Percentiles rank a stretch among this genome's conserved stretches.
Conservation (phyloP, 2,329 filamentous ascomycete species). For the Tolypocladium sp. region DNA sequence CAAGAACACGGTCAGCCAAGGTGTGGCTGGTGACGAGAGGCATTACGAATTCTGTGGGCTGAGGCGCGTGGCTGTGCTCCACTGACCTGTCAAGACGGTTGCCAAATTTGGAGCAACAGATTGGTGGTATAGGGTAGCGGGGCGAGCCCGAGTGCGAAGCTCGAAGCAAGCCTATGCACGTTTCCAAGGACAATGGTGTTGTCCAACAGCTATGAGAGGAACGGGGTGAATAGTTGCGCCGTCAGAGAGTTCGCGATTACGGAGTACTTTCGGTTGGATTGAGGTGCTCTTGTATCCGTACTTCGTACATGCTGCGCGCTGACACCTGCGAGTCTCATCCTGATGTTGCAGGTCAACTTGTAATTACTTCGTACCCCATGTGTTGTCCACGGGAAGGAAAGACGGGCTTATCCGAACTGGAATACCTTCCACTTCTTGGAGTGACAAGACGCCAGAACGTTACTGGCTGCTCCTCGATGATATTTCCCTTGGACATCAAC, state of each 20-base stretch:
- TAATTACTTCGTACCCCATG: not conserved
- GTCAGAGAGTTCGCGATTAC: not conserved
- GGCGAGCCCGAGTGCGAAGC: not conserved
- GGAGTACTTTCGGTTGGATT: not conserved
- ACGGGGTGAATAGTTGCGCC: not conserved
- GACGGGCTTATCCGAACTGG: no score
- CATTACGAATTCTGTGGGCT: not conserved
- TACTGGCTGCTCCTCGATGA: not conserved
- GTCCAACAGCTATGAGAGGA: not conserved
- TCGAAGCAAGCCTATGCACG: no score
- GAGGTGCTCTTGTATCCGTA: not conserved
- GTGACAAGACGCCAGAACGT: not conserved
- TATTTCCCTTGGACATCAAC: not conserved
- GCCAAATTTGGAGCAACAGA: not conserved
- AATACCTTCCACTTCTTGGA: not conserved
- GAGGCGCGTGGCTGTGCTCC: slow-evolving; percentile 2
- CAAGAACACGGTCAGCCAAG: not conserved
- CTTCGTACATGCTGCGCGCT: not conserved
- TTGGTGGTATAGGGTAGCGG: not conserved
- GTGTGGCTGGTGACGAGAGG: slow-evolving; percentile 3
- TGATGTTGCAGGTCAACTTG: not conserved
- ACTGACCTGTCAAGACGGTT: not conserved
- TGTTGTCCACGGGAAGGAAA: no score
- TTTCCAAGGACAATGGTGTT: no score
- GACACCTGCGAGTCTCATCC: no score